phyloP scores from a whole-genome alignment of 2,329 filamentous ascomycete genomes.

The Talaromyces sp. region DNA sequence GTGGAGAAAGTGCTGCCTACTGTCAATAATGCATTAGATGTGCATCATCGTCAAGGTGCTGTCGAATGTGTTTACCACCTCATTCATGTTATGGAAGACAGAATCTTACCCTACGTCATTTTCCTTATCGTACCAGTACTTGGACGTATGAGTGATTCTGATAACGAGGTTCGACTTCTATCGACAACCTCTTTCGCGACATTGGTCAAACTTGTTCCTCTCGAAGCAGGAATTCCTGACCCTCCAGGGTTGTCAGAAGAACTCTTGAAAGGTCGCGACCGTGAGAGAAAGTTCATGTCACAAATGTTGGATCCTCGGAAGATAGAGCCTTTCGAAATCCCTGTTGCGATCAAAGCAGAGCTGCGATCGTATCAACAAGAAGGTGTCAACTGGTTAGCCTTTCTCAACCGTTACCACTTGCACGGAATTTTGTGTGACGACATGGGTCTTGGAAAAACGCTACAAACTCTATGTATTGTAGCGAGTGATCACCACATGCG shows the following conservation, averaged over 20 bases:
- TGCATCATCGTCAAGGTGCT: slow-evolving; percentile 84
- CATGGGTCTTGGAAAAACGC: slow-evolving; percentile 96
- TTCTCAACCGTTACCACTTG: slow-evolving; percentile 95
- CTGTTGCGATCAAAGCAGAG: slow-evolving; percentile 94
- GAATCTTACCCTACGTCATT: slow-evolving; percentile 93
- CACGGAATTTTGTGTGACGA: slow-evolving; percentile 98
- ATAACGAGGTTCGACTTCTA: slow-evolving; percentile 89
- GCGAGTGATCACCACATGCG: slow-evolving; percentile 94
- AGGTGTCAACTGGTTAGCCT: slow-evolving; percentile 96
- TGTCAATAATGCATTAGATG: slow-evolving; percentile 83
- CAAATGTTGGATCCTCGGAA: slow-evolving; percentile 97
- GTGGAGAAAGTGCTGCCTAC: slow-evolving; percentile 89
- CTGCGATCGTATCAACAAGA: slow-evolving; percentile 97
- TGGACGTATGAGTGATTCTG: slow-evolving; percentile 96
- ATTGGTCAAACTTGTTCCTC: slow-evolving; percentile 89
- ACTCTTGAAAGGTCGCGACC: slow-evolving; percentile 81
- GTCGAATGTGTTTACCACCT: slow-evolving; percentile 95
- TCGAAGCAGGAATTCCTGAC: slow-evolving; percentile 95
- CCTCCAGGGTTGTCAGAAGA: slow-evolving; percentile 87
- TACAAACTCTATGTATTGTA: slow-evolving; percentile 96
- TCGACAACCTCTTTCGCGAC: slow-evolving; percentile 97
- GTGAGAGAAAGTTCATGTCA: slow-evolving; percentile 91
- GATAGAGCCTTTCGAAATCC: slow-evolving; percentile 87
- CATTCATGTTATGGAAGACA: slow-evolving; percentile 96
- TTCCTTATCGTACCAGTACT: slow-evolving; percentile 97